phyloP scores from a whole-genome alignment of 2,329 filamentous ascomycete genomes.

The Mycosphaerella arachidis region DNA sequence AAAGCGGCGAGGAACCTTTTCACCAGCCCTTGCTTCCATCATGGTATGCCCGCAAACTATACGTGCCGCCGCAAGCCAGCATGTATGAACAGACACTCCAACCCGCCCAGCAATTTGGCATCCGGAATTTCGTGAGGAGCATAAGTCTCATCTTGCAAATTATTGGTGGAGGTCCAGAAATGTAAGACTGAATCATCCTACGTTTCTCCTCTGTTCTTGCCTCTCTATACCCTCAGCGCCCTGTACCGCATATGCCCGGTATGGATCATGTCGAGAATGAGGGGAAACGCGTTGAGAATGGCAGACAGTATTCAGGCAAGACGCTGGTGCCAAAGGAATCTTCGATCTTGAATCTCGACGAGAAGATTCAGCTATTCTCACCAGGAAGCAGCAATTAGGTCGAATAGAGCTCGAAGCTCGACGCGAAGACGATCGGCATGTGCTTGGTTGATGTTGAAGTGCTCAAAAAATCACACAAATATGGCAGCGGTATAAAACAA shows the following conservation, averaged over 20 bases:
- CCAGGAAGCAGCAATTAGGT: conserved; percentile 4
- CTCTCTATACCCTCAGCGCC: background rate
- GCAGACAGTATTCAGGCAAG: background rate
- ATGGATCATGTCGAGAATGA: background rate
- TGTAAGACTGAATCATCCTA: background rate
- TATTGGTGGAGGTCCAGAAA: no score
- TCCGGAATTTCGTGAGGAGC: no score
- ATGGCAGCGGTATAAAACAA: conserved; percentile 38
- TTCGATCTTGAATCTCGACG: background rate
- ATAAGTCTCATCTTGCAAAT: no score
- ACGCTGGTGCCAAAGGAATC: background rate
- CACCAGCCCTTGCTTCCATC: no score
- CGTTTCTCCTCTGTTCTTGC: background rate
- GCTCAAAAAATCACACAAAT: conserved; percentile 32
- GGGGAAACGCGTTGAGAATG: background rate
- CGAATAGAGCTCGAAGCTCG: conserved; percentile 21
- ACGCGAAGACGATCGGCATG: conserved; percentile 32
- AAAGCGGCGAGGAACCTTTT: no score
- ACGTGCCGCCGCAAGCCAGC: no score
- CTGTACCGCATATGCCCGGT: background rate
- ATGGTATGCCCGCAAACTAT: no score
- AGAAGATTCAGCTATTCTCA: background rate
- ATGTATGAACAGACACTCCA: no score
- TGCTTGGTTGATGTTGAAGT: conserved; percentile 30
- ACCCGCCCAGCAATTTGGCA: no score